Evolutionary conservation across 306 rosid genomes (phyloP).

Genomic region (Malus domestica): ASM211411v1 NC_041789.1:31362501-31363000

Average conservation of each 20-base stretch:
- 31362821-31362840: neutral
- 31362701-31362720: slow-evolving; percentile 2
- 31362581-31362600: slow-evolving; percentile 34
- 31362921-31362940: slow-evolving; percentile 30
- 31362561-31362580: slow-evolving; percentile 26
- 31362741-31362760: slow-evolving; percentile 17
- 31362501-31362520: slow-evolving; percentile 4
- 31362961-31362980: neutral
- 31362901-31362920: slow-evolving; percentile 17
- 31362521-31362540: slow-evolving; percentile 37
- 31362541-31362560: slow-evolving; percentile 66
- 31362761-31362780: slow-evolving; percentile 30
- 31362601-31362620: slow-evolving; percentile 13
- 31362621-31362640: slow-evolving; percentile 25
- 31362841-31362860: neutral
- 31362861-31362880: neutral
- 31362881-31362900: neutral
- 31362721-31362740: neutral
- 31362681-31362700: neutral
- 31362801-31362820: slow-evolving; percentile 33
- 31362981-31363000: neutral
- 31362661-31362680: slow-evolving; percentile 16
- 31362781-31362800: slow-evolving; percentile 37
- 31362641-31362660: neutral
- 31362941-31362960: neutral